These are phyloP conservation scores for Flaveria brownii DNA, from an alignment of 129 eudicot species.

Conservation along the genomic window DNA sequence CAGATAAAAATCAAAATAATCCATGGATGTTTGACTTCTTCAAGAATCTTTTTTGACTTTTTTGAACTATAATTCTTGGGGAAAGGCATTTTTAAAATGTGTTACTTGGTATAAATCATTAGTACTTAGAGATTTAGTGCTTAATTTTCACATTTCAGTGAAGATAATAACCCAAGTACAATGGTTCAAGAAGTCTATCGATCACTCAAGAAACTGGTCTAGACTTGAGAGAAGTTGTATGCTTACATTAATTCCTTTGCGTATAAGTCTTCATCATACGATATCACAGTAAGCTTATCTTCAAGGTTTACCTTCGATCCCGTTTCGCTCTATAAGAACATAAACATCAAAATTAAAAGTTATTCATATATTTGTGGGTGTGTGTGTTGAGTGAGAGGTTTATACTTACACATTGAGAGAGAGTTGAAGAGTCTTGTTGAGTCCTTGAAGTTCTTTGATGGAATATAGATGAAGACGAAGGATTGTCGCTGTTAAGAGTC, in stretches of 20 bases:
- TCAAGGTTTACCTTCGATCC: slow-evolving; percentile 49
- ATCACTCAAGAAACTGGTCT: not conserved
- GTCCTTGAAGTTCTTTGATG: slow-evolving; percentile 28
- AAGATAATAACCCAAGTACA: not conserved
- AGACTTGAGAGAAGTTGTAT: not conserved
- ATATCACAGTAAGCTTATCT: slow-evolving; percentile 53
- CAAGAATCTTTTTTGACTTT: not conserved
- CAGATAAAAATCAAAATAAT: not conserved
- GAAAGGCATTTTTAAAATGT: not conserved
- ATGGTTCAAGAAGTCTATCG: not conserved
- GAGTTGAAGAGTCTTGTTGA: slow-evolving; percentile 41
- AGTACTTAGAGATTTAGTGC: not conserved
- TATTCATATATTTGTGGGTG: not conserved
- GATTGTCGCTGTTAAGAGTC: slow-evolving; percentile 28
- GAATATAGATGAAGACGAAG: slow-evolving; percentile 17
- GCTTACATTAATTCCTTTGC: slow-evolving; percentile 56
- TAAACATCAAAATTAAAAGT: not conserved
- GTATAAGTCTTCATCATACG: slow-evolving; percentile 46
- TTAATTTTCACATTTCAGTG: not conserved
- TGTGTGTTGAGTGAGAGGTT: slow-evolving; percentile 18
- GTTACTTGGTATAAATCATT: not conserved
- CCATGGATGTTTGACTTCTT: not conserved
- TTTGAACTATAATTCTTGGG: not conserved
- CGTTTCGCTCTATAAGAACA: slow-evolving; percentile 32
- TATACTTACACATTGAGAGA: slow-evolving; percentile 38